Evolutionary conservation across 352 stramenopile species (phyloP).

Genomic region (Pythium phragmiticola): DNA sequence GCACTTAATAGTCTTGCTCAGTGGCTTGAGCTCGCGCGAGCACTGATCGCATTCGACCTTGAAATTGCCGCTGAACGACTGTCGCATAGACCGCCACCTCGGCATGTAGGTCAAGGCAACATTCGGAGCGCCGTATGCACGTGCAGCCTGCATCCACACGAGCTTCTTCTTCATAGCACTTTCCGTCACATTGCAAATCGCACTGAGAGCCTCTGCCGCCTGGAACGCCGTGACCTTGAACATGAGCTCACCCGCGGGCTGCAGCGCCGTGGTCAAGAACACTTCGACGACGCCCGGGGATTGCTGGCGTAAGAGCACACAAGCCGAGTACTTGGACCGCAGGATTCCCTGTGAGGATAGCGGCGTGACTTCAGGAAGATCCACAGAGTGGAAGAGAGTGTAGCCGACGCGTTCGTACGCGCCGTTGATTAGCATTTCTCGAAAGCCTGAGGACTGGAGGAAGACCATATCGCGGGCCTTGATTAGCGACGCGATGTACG

Average conservation of each 20-base stretch:
- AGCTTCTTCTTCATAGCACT: constrained; percentile 34
- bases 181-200: constrained; percentile 18
- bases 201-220: constrained; percentile 20
- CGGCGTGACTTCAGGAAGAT: constrained; percentile 31
- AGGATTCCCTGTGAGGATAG: constrained; percentile 38
- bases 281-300: constrained; percentile 36
- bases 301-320: constrained; percentile 40
- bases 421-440: background rate
- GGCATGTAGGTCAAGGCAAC: background rate
- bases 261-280: constrained; percentile 44
- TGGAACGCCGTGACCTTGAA: constrained; percentile 25
- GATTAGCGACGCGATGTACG: constrained; percentile 21
- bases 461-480: constrained; percentile 48
- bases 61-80: background rate
- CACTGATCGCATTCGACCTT: constrained; percentile 4
- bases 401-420: constrained; percentile 32
- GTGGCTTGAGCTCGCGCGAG: background rate
- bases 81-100: background rate
- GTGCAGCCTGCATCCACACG: constrained; percentile 17
- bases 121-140: constrained; percentile 9
- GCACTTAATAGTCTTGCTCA: constrained; percentile 1
- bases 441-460: constrained; percentile 42
- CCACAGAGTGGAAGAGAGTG: constrained; percentile 37
- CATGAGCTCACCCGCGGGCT: constrained; percentile 30
- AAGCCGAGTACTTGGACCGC: constrained; percentile 50